Base-by-base conservation (phyloP, 805 yeast genomes). In the Myxozyma sirexii region DNA sequence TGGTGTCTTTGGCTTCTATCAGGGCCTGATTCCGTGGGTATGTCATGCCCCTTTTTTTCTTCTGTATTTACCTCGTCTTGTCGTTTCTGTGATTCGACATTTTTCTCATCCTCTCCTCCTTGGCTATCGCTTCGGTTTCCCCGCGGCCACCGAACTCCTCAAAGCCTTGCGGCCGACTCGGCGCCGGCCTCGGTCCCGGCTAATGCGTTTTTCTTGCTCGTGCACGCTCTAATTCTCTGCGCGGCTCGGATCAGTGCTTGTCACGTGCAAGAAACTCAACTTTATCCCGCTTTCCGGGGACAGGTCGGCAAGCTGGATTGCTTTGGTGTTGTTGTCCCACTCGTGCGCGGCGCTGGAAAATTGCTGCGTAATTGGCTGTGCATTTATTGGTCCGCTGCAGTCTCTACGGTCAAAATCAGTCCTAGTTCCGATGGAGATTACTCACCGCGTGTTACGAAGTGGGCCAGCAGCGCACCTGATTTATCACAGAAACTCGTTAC, bases 1-100 rank as follows among this genome's bases (percentile, higher is more conserved):
- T 66, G 99, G 99, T 54, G 69, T 87, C 17, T 72, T 83, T 29
- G 99, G 98, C 0, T 94, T 92, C 77, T 94, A 92, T 77, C 99
- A 94, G 75, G 99, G 99, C 33, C 80, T 94, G 72, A 92, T 93
- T 66, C 99, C 99, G 48, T 94, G 99, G 99, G 68, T 64, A 57
- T 31, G 67, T 50, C 10, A 15, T 33, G 8, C 24, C 26, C 13
- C 27, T 23, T 33, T 19, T 39, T 24, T 15, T 37, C 44, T 10
- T 12, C 52, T 23, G 43, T 23, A 2, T 13, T 24, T 13, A 8
- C 13, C 27, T 23, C 6, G 8, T n/a, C 27, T 15, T 21, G 26
- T 15, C 27, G 27, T 41, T 23, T 41, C n/a, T 38, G 19, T 38
- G 19, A 33, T n/a, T 38, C n/a, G 42, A 38, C n/a, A 2, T 38